These are phyloP conservation scores for Corrigiola litoralis DNA, from an alignment of 179 eudicot species.

Conservation along the genomic window DNA sequence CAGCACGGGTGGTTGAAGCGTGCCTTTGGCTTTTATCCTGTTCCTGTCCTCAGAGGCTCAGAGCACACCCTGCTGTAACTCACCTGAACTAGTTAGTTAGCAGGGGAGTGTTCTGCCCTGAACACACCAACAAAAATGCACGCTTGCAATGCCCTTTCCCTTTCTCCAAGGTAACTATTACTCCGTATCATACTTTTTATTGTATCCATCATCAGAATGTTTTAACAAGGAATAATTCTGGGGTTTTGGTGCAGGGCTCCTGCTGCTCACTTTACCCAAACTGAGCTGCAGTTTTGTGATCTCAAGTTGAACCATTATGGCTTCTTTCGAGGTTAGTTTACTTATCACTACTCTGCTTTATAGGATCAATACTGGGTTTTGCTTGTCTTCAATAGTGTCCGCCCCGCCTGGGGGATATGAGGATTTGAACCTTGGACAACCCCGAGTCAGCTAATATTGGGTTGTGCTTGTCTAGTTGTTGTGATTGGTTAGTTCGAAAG, in stretches of 20 bases:
- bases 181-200: neutral
- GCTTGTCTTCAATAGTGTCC: neutral
- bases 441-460: too few relatives aligned
- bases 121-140: conserved; percentile 18
- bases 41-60: neutral
- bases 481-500: too few relatives aligned
- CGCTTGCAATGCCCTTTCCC: conserved; percentile 15
- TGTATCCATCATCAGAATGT: neutral
- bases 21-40: too few relatives aligned
- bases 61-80: neutral
- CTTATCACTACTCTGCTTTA: neutral
- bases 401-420: neutral
- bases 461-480: too few relatives aligned
- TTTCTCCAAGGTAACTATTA: conserved; percentile 23
- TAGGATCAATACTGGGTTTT: neutral
- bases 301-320: conserved; percentile 13
- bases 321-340: conserved; percentile 15
- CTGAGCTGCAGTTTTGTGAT: conserved; percentile 12
- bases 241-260: conserved; percentile 16
- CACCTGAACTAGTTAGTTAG: too few relatives aligned
- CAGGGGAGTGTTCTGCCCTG: too few relatives aligned
- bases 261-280: conserved; percentile 17
- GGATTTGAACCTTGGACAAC: too few relatives aligned
- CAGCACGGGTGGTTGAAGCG: neutral
- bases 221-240: neutral